Base-by-base conservation (phyloP, 2,329 filamentous ascomycete genomes). In the Talaromyces pinophilus region DNA sequence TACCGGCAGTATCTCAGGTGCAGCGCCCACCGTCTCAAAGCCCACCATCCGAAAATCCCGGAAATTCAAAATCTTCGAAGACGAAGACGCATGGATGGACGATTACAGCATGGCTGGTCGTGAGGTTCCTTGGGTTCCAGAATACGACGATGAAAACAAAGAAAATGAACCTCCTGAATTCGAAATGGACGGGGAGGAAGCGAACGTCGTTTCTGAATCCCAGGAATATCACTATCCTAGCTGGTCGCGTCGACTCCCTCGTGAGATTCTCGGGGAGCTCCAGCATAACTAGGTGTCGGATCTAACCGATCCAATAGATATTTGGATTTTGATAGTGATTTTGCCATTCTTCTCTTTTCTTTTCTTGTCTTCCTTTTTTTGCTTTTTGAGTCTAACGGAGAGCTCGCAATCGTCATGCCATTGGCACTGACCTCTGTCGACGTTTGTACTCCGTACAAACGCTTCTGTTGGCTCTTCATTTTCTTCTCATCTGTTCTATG, bases 31-130 rank as follows among this genome's bases (percentile, higher is more conserved):
- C 11, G 8, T 38, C 11, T 13, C 8, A 13, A 22, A 11, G 6
- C 35, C 17, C 25, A 44, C 33, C 30, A 59, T 44, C 42, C 28
- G 30, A 17, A 25, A 59, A 7, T 40, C 38, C 10, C 35, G 28
- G 50, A 57, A 63, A 0, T 63, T 64, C 5, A 28, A 2, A 3
- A 64, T 64, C 10, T 64, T 42, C 52, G 28, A 59, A 7, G 62
- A 64, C 15, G 5, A 5, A 1, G 62, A 63, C 13, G 61, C 48
- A n/a, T 17, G 11, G 1, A 44, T 3, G 10, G 40, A 48, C 15
- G 38, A 63, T 30, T 15, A 25, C 30, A 42, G 62, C 3, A 10
- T 38, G 40, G 57, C 17, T 22, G 57, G 25, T 28, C 25, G 15
- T n/a, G 8, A 7, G 15, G 33, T 8, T 28, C 25, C 15, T 17